Evolutionary conservation across 768 basidiomycete genomes (phyloP).

Genomic region (Favolaschia claudopus): DNA sequence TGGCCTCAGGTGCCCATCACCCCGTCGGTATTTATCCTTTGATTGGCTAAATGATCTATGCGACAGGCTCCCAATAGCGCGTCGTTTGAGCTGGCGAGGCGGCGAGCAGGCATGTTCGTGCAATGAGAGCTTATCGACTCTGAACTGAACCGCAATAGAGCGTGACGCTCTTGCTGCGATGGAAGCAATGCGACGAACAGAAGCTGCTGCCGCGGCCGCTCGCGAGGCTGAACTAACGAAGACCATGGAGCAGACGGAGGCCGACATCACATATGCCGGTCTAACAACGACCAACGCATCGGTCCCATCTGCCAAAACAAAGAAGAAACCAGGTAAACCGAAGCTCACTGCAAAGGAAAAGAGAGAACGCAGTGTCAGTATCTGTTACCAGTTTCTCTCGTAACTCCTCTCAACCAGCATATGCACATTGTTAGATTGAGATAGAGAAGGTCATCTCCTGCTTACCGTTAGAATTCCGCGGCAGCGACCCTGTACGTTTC

Average conservation of each 20-base stretch:
- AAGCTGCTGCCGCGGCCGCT: slow-evolving; percentile 40
- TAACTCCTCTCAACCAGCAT: not conserved
- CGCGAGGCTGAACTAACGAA: slow-evolving; percentile 48
- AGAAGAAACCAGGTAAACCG: slow-evolving; percentile 68
- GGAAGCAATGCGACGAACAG: slow-evolving; percentile 53
- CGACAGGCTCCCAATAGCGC: slow-evolving; percentile 64
- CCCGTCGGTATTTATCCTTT: slow-evolving; percentile 8
- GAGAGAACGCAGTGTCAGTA: slow-evolving; percentile 76
- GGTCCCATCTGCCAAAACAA: slow-evolving; percentile 46
- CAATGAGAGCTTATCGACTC: not conserved
- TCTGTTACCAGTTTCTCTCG: not conserved
- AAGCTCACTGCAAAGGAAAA: slow-evolving; percentile 83
- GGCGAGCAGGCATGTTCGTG: slow-evolving; percentile 61
- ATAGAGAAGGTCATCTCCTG: slow-evolving; percentile 77
- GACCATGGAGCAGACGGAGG: slow-evolving; percentile 48
- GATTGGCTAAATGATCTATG: slow-evolving; percentile 1
- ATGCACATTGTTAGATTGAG: slow-evolving; percentile 56
- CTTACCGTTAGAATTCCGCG: slow-evolving; percentile 90
- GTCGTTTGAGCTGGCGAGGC: slow-evolving; percentile 65
- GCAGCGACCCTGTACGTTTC: slow-evolving; percentile 79
- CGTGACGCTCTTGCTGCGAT: slow-evolving; percentile 64
- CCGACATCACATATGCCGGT: slow-evolving; percentile 48
- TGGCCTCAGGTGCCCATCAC: slow-evolving; percentile 78
- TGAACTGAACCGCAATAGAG: slow-evolving; percentile 49
- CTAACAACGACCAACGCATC: slow-evolving; percentile 49